A percentile compares a stretch with the other conserved stretches of the same genome.
These are phyloP conservation scores for Candida ponderosae DNA, from an alignment of 805 yeast genomes.

Conservation along the genomic window DNA sequence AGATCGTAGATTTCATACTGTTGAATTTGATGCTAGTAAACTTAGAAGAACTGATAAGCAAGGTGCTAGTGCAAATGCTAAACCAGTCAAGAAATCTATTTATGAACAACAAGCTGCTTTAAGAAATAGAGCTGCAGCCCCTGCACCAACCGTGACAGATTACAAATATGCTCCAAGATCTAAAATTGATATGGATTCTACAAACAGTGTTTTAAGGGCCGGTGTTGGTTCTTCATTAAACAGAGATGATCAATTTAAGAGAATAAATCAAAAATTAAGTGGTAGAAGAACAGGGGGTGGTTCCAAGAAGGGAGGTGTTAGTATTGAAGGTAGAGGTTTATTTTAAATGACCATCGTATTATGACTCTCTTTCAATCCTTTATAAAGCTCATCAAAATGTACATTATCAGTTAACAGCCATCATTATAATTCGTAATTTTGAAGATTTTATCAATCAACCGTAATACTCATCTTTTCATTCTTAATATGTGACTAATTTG, in stretches of 20 bases:
- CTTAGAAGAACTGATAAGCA: constrained; percentile 10
- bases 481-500: too few species aligned
- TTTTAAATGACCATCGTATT: too few species aligned
- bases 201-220: constrained; percentile 27
- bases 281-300: constrained; percentile 17
- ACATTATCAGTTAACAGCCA: too few species aligned
- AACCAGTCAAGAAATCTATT: constrained; percentile 42
- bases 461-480: too few species aligned
- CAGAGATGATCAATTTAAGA: constrained; percentile 74
- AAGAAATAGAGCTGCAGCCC: constrained; percentile 92
- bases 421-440: too few species aligned
- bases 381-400: too few species aligned
- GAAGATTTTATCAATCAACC: too few species aligned
- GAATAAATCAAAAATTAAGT: constrained; percentile 44
- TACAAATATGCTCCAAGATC: constrained; percentile 87
- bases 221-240: constrained; percentile 46
- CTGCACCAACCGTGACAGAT: constrained; percentile 82
- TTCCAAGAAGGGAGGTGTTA: constrained; percentile 60
- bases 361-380: too few species aligned
- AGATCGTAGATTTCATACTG: constrained; percentile 67
- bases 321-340: constrained; percentile 65
- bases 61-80: constrained; percentile 7
- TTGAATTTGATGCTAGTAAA: constrained; percentile 52
- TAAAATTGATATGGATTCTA: constrained; percentile 33
- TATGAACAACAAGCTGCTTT: constrained; percentile 89